Percentiles rank a stretch among this genome's conserved stretches.
These are phyloP conservation scores for Cordyceps fumosorosea DNA, from an alignment of 2,329 filamentous ascomycete genomes.

Conservation along the genomic window DNA sequence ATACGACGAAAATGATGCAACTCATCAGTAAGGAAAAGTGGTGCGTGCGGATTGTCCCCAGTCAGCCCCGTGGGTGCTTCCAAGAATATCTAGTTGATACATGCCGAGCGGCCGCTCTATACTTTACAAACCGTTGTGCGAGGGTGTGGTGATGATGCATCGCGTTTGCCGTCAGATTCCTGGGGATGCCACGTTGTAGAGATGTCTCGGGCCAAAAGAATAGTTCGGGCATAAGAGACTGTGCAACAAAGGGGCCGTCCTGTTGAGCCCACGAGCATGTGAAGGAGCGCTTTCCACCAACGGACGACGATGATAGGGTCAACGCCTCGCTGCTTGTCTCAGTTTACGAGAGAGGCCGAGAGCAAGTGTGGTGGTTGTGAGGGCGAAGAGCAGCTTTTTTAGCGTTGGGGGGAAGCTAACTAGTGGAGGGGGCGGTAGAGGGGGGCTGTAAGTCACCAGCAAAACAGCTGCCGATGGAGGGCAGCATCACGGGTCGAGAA, in stretches of 20 bases:
- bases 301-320: conserved; percentile 13
- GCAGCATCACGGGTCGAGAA: background rate
- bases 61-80: conserved; percentile 5
- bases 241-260: background rate
- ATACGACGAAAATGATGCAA: conserved; percentile 2
- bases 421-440: background rate
- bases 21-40: background rate
- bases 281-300: conserved; percentile 12
- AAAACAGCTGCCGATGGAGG: background rate
- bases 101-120: background rate
- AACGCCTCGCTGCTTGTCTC: conserved; percentile 22
- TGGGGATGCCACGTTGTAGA: conserved; percentile 7
- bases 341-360: conserved; percentile 13
- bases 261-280: background rate
- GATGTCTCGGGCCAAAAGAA: background rate
- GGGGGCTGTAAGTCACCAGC: background rate
- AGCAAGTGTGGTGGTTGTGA: conserved; percentile 1
- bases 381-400: background rate
- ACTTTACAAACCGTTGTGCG: background rate
- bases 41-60: background rate
- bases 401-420: background rate
- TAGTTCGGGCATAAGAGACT: background rate
- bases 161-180: conserved; percentile 5
- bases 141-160: conserved; percentile 11
- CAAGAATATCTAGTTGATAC: background rate